Evolutionary conservation across 1,284 basidiomycete species (phyloP), one percentile per base, ranked within the genome.

Genomic region (Rhodotorula sp.): DNA sequence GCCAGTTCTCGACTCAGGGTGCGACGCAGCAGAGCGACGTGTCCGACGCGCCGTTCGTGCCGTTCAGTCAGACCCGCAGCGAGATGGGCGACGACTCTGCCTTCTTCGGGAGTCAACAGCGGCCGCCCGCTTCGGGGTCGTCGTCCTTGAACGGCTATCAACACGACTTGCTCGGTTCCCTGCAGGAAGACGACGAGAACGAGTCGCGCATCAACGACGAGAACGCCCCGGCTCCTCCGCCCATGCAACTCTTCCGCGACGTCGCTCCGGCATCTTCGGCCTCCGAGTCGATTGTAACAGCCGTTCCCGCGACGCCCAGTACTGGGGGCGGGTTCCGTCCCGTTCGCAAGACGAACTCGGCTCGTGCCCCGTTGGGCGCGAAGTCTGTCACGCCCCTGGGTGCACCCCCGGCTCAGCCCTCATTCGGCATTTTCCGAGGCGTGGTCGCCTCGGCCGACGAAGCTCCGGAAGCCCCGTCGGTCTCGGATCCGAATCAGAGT

Each of bases 361-460:
- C 62, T 2, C 64, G 76, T 8, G 68, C 74, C 10, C 76, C 76
- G 5, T 42, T 75, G 4, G 76, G 74, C 1, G 63, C 62, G n/a
- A 76, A 76, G 57, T 7, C 53, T n/a, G 58, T 61, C 18, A 42
- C 46, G 18, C 48, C 60, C 10, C 33, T 57, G 6, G 49, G 26
- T 22, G 20, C 62, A 6, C 44, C 57, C 24, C 63, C 37, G 17
- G 61, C 45, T 26, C 60, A 33, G 48, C 60, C 70, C 53, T 59
- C 77, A 46, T 74, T 80, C 67, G 79, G 78, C 67, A 77, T 81
- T 56, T 81, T 80, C 67, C 73, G 73, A 26, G 79, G 79, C 14
- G 78, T 79, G 4, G 76, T 77, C 54, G 77, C 78, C 6, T 64
- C 76, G 6, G 75, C 76, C 24, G 73, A 20, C 77, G 79, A 53